Conservation (phyloP, 768 basidiomycete species). For the Botryobasidium botryosum region DNA sequence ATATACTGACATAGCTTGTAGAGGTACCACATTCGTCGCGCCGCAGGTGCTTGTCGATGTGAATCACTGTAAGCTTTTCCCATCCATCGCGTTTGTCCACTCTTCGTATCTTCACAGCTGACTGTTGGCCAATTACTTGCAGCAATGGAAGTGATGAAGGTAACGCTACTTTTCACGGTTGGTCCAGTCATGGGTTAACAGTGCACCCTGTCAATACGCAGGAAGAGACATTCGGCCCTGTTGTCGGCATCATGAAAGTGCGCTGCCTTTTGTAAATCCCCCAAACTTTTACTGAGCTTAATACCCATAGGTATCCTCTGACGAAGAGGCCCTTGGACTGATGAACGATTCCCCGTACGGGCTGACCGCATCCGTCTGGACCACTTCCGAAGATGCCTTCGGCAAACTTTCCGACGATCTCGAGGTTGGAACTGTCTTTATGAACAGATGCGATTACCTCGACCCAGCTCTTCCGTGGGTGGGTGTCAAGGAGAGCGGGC, state of each 20-base stretch:
- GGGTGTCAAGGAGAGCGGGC: conserved; percentile 83
- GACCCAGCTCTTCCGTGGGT: conserved; percentile 93
- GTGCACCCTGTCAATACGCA: too few species aligned
- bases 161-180: conserved; percentile 16
- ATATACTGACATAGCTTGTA: conserved; percentile 15
- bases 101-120: too few species aligned
- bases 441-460: conserved; percentile 81
- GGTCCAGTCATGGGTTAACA: too few species aligned
- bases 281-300: not conserved
- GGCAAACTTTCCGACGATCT: conserved; percentile 47
- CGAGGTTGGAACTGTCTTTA: conserved; percentile 82
- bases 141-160: conserved; percentile 93
- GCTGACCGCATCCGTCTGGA: conserved; percentile 91
- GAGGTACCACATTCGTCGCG: conserved; percentile 72
- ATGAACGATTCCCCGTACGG: conserved; percentile 98
- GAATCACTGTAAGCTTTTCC: conserved; percentile 49
- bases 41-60: conserved; percentile 87
- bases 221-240: conserved; percentile 88
- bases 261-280: not conserved
- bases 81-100: not conserved
- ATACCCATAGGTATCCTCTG: conserved; percentile 43
- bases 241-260: conserved; percentile 48
- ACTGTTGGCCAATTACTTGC: too few species aligned
- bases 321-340: conserved; percentile 71
- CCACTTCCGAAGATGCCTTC: conserved; percentile 53